Percentiles rank a stretch among this genome's conserved stretches.
Evolutionary conservation across 2,329 filamentous ascomycete species (phyloP).

Genomic region (Karstenula rhodostoma): DNA sequence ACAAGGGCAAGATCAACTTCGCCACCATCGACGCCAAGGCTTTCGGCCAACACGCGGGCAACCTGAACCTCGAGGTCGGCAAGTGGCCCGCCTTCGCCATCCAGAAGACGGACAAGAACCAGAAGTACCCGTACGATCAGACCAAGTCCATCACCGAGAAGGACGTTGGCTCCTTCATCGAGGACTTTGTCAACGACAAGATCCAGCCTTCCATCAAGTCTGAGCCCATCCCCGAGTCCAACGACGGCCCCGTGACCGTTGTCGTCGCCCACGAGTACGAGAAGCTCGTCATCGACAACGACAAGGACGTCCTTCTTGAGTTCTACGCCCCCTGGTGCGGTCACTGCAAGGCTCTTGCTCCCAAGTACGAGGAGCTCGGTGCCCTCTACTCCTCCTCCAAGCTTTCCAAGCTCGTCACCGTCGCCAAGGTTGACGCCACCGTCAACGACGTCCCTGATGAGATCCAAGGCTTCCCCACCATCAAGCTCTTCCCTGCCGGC

Average conservation of each 20-base stretch:
- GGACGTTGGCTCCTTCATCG: constrained; percentile 81
- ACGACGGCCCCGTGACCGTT: constrained; percentile 86
- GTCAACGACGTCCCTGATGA: constrained; percentile 96
- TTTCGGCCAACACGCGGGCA: constrained; percentile 92
- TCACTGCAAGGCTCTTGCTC: constrained; percentile 74
- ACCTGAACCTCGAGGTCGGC: constrained; percentile 95
- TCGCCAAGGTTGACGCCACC: constrained; percentile 95
- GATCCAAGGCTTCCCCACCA: constrained; percentile 97
- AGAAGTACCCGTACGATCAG: constrained; percentile 95
- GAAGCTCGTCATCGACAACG: constrained; percentile 86
- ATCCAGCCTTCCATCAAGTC: constrained; percentile 97
- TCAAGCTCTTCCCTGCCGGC: constrained; percentile 96
- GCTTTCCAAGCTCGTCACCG: constrained; percentile 66
- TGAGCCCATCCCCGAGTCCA: constrained; percentile 91
- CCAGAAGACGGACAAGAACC: constrained; percentile 93
- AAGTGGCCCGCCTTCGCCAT: constrained; percentile 98
- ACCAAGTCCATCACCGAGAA: constrained; percentile 78
- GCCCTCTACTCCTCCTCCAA: constrained; percentile 62
- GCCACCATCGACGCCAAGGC: constrained; percentile 95
- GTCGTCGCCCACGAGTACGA: constrained; percentile 96
- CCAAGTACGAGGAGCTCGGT: constrained; percentile 72
- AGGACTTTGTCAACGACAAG: constrained; percentile 86
- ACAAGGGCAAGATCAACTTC: constrained; percentile 96
- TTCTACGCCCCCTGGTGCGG: constrained; percentile 93
- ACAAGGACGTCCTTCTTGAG: constrained; percentile 96